Percentiles rank a stretch among this genome's conserved stretches.
These are phyloP conservation scores for Candida labiduridarum DNA, from an alignment of 1,139 yeast genomes.

Conservation along the genomic window DNA sequence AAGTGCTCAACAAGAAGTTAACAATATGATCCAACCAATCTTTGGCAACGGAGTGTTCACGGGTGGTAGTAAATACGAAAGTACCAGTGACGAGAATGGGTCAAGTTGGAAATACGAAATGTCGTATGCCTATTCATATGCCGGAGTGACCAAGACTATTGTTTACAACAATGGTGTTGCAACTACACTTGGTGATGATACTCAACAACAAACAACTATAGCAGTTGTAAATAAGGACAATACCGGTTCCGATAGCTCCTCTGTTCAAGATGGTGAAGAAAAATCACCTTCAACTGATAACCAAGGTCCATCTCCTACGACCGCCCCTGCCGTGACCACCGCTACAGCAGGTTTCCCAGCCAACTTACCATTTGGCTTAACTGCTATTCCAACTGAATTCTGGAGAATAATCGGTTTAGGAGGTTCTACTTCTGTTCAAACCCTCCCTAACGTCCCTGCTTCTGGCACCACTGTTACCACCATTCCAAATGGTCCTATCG, in stretches of 20 bases:
- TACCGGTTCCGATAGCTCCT: not conserved
- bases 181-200: not conserved
- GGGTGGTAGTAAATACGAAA: not conserved
- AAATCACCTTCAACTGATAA: not conserved
- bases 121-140: not conserved
- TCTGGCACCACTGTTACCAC: not conserved
- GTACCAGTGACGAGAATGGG: not conserved
- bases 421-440: not conserved
- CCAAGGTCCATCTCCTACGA: not conserved
- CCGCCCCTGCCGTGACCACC: not conserved
- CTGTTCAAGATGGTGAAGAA: not conserved
- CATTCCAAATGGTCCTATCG: not conserved
- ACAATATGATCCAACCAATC: slow-evolving; percentile 5
- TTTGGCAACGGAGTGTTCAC: slow-evolving; percentile 7
- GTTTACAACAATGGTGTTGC: slow-evolving; percentile 1
- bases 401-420: slow-evolving; percentile 1
- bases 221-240: not conserved
- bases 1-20: slow-evolving; percentile 3
- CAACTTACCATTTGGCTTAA: not conserved
- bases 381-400: slow-evolving; percentile 2
- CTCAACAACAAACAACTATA: not conserved
- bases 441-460: not conserved
- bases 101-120: slow-evolving; percentile 1
- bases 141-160: not conserved
- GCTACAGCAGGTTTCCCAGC: not conserved